Evolutionary conservation across 805 yeast species (phyloP).

Genomic region (Myxozyma neotropica): DNA sequence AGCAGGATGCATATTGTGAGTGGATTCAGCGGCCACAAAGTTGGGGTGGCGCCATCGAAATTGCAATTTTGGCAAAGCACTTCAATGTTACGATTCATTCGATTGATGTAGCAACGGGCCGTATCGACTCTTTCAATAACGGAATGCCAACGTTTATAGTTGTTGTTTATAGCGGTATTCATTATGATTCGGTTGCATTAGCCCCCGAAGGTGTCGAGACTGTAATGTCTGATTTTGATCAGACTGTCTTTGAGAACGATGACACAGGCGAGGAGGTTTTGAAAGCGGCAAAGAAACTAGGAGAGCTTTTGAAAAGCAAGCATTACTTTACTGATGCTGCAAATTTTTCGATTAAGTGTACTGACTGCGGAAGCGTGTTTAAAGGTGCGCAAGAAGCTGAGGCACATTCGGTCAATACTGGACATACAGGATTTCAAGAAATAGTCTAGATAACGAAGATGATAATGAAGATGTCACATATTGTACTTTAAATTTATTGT

Average conservation of each 20-base stretch:
- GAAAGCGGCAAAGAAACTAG: slow-evolving; percentile 47
- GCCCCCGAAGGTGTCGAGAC: slow-evolving; percentile 40
- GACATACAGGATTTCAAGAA: slow-evolving; percentile 66
- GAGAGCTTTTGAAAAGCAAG: slow-evolving; percentile 50
- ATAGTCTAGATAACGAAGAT: background rate
- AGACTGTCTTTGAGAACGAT: slow-evolving; percentile 48
- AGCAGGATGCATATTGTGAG: slow-evolving; percentile 51
- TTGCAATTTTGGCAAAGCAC: slow-evolving; percentile 60
- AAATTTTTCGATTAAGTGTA: slow-evolving; percentile 59
- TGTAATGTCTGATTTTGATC: slow-evolving; percentile 43
- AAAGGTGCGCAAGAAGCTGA: slow-evolving; percentile 67
- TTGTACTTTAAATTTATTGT: background rate
- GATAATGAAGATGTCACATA: too few relatives aligned
- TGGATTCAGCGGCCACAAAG: slow-evolving; percentile 65
- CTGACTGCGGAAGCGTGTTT: slow-evolving; percentile 54
- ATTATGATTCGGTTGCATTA: slow-evolving; percentile 65
- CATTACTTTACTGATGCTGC: slow-evolving; percentile 70
- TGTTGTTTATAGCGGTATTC: slow-evolving; percentile 69
- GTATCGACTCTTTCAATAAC: slow-evolving; percentile 57
- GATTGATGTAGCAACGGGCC: slow-evolving; percentile 62
- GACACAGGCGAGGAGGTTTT: slow-evolving; percentile 44
- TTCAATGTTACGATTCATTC: slow-evolving; percentile 58
- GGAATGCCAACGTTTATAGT: slow-evolving; percentile 51
- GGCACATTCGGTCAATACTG: slow-evolving; percentile 63
- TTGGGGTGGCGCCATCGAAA: slow-evolving; percentile 87